phyloP scores from a whole-genome alignment of 2,329 filamentous ascomycete genomes.

The Cladosporium austrohemisphaericum region DNA sequence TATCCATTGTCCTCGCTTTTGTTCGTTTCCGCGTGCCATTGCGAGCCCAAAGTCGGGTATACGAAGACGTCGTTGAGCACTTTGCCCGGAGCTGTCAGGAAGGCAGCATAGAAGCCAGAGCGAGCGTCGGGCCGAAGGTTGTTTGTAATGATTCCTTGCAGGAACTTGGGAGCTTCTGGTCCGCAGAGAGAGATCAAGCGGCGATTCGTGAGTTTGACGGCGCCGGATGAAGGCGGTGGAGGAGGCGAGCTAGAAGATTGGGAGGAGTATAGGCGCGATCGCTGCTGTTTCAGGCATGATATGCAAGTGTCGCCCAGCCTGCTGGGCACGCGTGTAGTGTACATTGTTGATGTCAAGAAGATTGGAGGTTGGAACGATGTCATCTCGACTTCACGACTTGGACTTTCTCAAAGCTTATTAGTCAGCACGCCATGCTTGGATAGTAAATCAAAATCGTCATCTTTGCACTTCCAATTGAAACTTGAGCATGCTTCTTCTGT shows the following conservation, averaged over 20 bases:
- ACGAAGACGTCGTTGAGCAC: constrained; percentile 88
- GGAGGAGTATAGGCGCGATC: constrained; percentile 2
- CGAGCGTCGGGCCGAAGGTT: constrained; percentile 54
- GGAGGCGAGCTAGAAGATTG: constrained; percentile 28
- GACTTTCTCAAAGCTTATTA: too few relatives aligned
- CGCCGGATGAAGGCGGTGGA: constrained; percentile 50
- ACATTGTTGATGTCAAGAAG: constrained; percentile 12
- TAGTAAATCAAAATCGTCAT: too few relatives aligned
- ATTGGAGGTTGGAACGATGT: too few relatives aligned
- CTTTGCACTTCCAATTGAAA: too few relatives aligned
- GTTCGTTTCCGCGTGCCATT: constrained; percentile 26
- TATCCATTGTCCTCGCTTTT: constrained; percentile 50
- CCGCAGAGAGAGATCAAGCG: constrained; percentile 76
- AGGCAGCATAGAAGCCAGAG: constrained; percentile 71
- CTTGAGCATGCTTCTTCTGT: too few relatives aligned
- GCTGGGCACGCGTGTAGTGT: neutral
- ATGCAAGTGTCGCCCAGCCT: neutral
- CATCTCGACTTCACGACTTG: too few relatives aligned
- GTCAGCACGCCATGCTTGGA: too few relatives aligned
- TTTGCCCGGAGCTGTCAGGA: constrained; percentile 77
- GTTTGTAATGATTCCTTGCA: constrained; percentile 83
- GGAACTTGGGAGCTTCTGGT: constrained; percentile 73
- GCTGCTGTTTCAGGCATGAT: neutral
- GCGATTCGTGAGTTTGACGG: constrained; percentile 63
- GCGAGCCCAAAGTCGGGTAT: constrained; percentile 57